Base-by-base conservation (phyloP, 1,284 basidiomycete genomes). In the Irpex sp. region DNA sequence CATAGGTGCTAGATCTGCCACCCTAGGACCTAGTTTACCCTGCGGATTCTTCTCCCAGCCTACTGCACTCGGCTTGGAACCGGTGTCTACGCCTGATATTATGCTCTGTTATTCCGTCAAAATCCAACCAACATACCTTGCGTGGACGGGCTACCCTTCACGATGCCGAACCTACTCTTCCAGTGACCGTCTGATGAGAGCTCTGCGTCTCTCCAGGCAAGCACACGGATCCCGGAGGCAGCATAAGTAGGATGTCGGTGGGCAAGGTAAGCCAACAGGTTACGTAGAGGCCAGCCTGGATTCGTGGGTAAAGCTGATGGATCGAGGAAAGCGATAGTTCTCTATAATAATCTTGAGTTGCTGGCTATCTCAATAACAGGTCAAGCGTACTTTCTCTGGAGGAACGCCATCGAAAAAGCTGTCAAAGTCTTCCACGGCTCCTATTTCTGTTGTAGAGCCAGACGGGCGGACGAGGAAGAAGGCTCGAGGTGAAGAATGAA, bases 241-340 rank as follows among this genome's bases (percentile, higher is more conserved):
- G 75, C 15, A 85, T 74, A 0, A 82, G 82, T 68, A 90, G 81
- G 76, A 5, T 81, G 78, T 26, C 83, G 81, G 37, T 65, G 61
- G 6, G 64, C 61, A 15, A 98, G 85, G 76, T 91, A 95, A 34
- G 91, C 86, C 11, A 99, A 87, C 49, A 97, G 82, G 71, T 98
- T 99, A 49, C 97, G 90, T 5, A 98, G 81, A 0, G 94, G 93
- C 97, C 97, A 99, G 17, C 97, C 97, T 0, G 95, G 94, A 65
- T 92, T 90, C 0, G 84, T 75, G 0, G 87, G 79, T 44, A 86
- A 80, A 0, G 93, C 87, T 0, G 96, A 97, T 0, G 97, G 94
- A 73, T 99, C 97, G 57, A 94, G 75, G 76, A 98, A 97, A 2
- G 82, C 87, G 11, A 97, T 74, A 1, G 84, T 81, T 62, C 83